Conservation (phyloP, 805 yeast genomes). For the Starmerella scarabaei region DNA sequence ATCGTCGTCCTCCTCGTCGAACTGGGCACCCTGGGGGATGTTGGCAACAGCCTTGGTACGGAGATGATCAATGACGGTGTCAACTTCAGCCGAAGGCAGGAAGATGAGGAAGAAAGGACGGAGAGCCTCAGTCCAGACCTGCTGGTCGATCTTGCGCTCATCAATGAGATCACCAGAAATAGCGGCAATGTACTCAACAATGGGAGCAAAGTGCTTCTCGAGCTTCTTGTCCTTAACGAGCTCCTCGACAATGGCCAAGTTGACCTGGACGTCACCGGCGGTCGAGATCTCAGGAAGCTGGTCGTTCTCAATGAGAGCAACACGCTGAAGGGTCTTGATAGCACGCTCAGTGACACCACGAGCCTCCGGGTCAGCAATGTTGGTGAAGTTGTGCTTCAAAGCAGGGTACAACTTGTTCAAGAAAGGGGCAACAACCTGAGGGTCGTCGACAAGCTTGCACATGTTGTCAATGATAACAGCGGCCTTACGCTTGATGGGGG, state of each 20-base stretch:
- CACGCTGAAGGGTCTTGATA: conserved; percentile 93
- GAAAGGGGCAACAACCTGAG: conserved; percentile 99
- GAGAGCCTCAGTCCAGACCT: conserved; percentile 76
- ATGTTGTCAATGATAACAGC: conserved; percentile 99
- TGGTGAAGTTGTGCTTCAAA: conserved; percentile 81
- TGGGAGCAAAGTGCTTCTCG: conserved; percentile 65
- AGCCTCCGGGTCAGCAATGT: conserved; percentile 99
- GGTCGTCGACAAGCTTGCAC: conserved; percentile 99
- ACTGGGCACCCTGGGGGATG: conserved; percentile 91
- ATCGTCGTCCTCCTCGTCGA: conserved; percentile 86
- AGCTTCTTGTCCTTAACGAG: conserved; percentile 51
- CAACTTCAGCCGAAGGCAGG: conserved; percentile 86
- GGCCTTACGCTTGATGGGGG: conserved; percentile 98
- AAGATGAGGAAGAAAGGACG: conserved; percentile 92
- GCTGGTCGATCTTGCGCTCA: conserved; percentile 90
- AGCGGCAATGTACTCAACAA: conserved; percentile 75
- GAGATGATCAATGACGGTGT: conserved; percentile 82
- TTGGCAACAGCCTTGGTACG: conserved; percentile 94
- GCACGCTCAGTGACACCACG: conserved; percentile 97
- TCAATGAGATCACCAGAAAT: conserved; percentile 98
- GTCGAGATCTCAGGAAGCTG: conserved; percentile 92
- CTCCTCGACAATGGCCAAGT: conserved; percentile 65
- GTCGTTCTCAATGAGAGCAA: conserved; percentile 91
- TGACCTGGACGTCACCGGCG: conserved; percentile 92
- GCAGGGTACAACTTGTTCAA: conserved; percentile 91